Percentiles rank a stretch among this genome's conserved stretches.
Conservation (phyloP, 176 grass and related monocot genomes). For the Echinochloa phyllopogon region DNA sequence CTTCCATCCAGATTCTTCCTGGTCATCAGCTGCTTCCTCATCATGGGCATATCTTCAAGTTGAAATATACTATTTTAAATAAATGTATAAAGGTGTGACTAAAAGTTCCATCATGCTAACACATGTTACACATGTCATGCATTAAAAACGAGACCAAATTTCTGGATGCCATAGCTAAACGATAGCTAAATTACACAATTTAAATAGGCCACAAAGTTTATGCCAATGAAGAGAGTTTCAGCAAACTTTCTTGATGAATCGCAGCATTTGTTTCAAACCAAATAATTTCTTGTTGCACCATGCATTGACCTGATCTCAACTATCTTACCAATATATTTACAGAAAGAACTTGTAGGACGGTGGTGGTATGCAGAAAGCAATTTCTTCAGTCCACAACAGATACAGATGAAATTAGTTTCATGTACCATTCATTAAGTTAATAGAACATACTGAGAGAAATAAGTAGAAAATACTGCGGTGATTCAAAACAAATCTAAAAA, state of each 20-base stretch:
- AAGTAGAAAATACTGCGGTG: not conserved
- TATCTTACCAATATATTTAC: not conserved
- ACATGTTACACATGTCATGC: constrained; percentile 17
- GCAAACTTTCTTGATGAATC: not conserved
- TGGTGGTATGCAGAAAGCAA: not conserved
- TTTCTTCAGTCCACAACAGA: not conserved
- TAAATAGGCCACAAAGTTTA: not conserved
- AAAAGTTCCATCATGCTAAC: not conserved
- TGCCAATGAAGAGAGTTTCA: not conserved
- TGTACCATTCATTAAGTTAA: not conserved
- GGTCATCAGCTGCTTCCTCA: constrained; percentile 91
- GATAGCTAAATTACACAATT: not conserved
- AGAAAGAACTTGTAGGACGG: not conserved
- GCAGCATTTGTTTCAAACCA: not conserved
- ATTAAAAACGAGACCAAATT: not conserved
- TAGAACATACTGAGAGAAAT: not conserved
- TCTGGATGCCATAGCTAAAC: not conserved
- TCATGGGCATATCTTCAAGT: constrained; percentile 90
- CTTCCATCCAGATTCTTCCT: constrained; percentile 98
- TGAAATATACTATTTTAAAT: constrained; percentile 3
- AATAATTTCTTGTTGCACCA: not conserved
- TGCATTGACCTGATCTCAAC: not conserved
- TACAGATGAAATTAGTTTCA: not conserved
- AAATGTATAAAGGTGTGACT: constrained; percentile 15
- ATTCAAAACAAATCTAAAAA: not conserved